These are phyloP conservation scores for Lasiodiplodia theobromae DNA, from an alignment of 2,329 filamentous ascomycete genomes.

Conservation along the genomic window DNA sequence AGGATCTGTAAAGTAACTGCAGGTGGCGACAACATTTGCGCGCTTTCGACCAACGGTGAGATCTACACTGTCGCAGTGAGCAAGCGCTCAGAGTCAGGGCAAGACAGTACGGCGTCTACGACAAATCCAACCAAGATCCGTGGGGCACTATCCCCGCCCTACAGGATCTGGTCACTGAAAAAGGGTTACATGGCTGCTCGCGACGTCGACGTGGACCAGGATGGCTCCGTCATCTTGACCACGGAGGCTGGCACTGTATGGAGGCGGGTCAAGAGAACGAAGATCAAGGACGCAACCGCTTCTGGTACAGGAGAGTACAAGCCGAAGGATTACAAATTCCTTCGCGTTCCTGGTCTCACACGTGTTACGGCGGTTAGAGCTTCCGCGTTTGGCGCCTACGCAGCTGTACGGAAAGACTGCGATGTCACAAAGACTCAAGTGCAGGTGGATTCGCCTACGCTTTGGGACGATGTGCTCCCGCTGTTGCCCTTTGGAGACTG, in stretches of 20 bases:
- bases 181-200: slow-evolving; percentile 84
- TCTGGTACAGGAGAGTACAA: slow-evolving; percentile 63
- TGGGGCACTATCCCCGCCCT: slow-evolving; percentile 77
- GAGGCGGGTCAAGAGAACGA: slow-evolving; percentile 82
- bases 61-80: slow-evolving; percentile 85
- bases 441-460: slow-evolving; percentile 66
- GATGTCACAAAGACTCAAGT: slow-evolving; percentile 80
- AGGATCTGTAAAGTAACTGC: slow-evolving; percentile 79
- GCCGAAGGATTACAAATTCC: slow-evolving; percentile 93
- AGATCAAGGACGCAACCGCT: slow-evolving; percentile 72
- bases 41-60: slow-evolving; percentile 82
- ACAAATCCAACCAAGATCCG: slow-evolving; percentile 93
- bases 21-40: slow-evolving; percentile 90
- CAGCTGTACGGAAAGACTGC: slow-evolving; percentile 83
- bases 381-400: slow-evolving; percentile 89
- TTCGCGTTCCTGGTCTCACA: slow-evolving; percentile 86
- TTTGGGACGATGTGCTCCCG: slow-evolving; percentile 77
- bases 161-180: slow-evolving; percentile 86
- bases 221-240: slow-evolving; percentile 93
- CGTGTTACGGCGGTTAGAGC: slow-evolving; percentile 84
- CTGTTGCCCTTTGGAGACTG: slow-evolving; percentile 70
- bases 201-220: slow-evolving; percentile 88
- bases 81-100: slow-evolving; percentile 68
- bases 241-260: slow-evolving; percentile 93
- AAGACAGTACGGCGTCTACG: slow-evolving; percentile 71